Evolutionary conservation across 352 stramenopile species (phyloP), one percentile per base, ranked within the genome.

Genomic region (Pythium sukuiense): DNA sequence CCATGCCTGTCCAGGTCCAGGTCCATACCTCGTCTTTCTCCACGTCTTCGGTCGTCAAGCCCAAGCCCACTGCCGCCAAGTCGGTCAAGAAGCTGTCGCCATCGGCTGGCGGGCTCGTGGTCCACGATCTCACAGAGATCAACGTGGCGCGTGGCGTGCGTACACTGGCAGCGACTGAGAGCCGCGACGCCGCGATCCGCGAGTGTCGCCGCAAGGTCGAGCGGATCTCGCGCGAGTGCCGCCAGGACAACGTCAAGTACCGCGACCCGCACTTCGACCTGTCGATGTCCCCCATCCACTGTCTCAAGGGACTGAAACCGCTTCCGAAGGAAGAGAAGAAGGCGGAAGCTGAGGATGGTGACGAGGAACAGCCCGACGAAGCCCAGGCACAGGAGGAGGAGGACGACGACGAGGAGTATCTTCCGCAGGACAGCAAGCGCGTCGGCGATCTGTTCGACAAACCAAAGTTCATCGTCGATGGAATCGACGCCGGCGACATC

Each of bases 401-500:
- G 13, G 65, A 65, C 13, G 65, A 63, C 29, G 61, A 76, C 13
- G 37, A 48, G 2, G 33, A 32, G 7, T 5, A 24, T 12, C 33
- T 54, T n/a, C 74, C 74, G 0, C 64, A 49, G 8, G 69, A 59
- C 16, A 63, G 66, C 6, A 61, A 65, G n/a, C 74, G 74, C 58
- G 72, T 81, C 20, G 69, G 67, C 29, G 65, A 83, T 24, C 69
- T 83, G 50, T 83, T 66, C 43, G 71, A 83, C 48, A 11, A 72
- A 18, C 75, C 75, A 16, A 70, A 70, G 54, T 83, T 83, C 63
- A 77, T 78, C 52, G 75, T 79, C 29, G 75, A 83, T 37, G 74
- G 76, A 49, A 83, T 95, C 50, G 79, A 84, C 58, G 74, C 83
- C 3, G 62, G 61, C 53, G 87, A 95, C 69, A 76, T 93, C 56